phyloP scores from a whole-genome alignment of 352 stramenopile species.

The Saprolegnia parasitica region DNA sequence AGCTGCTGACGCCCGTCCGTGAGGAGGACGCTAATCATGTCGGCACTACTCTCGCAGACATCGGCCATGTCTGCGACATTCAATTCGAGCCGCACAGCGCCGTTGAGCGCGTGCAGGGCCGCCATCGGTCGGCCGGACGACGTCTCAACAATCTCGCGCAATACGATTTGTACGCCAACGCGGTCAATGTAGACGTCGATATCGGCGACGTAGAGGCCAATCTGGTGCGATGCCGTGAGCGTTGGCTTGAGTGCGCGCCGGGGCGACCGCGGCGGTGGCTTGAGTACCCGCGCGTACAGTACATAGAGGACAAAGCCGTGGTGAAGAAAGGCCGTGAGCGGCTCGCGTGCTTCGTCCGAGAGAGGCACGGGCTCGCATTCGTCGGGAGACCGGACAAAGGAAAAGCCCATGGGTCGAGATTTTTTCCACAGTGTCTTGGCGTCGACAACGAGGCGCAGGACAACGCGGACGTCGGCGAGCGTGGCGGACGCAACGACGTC shows the following conservation, averaged over 20 bases:
- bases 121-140: background rate
- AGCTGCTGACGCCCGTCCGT: constrained; percentile 3
- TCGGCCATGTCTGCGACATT: background rate
- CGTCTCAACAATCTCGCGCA: constrained; percentile 14
- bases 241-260: background rate
- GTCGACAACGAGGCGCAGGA: background rate
- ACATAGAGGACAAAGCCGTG: constrained; percentile 15
- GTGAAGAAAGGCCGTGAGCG: background rate
- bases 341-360: background rate
- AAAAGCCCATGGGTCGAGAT: background rate
- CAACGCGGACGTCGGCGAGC: constrained; percentile 10
- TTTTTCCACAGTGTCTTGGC: background rate
- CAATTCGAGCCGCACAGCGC: background rate
- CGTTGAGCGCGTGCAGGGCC: background rate
- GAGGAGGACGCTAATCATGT: constrained; percentile 8
- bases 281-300: background rate
- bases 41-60: background rate
- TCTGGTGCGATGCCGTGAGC: background rate
- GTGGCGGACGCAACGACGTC: constrained; percentile 7
- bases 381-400: background rate
- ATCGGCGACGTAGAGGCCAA: background rate
- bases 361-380: background rate
- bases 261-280: background rate
- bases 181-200: constrained; percentile 6
- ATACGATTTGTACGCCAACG: background rate